These are phyloP conservation scores for Zarea fungicola DNA, from an alignment of 2,329 filamentous ascomycete species.

Conservation along the genomic window DNA sequence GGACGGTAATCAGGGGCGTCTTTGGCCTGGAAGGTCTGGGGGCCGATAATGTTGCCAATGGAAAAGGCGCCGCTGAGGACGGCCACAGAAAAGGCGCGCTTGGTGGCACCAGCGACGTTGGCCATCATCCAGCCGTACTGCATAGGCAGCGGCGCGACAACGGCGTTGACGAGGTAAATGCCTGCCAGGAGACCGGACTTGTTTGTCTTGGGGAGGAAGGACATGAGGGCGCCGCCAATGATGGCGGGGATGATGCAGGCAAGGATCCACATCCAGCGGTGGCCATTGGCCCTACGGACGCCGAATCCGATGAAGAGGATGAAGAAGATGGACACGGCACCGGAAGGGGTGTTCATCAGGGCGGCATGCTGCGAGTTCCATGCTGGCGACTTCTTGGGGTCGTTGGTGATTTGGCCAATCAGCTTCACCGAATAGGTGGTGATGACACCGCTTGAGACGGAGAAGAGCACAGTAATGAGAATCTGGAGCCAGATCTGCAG, in stretches of 20 bases:
- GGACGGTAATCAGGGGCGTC: conserved; percentile 32
- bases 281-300: conserved; percentile 29
- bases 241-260: conserved; percentile 43
- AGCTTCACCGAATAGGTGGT: conserved; percentile 11
- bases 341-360: conserved; percentile 11
- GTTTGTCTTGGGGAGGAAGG: conserved; percentile 42
- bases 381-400: neutral
- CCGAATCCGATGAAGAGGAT: conserved; percentile 32
- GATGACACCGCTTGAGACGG: conserved; percentile 26
- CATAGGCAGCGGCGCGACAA: conserved; percentile 39
- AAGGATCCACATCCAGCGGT: conserved; percentile 34
- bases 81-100: conserved; percentile 11
- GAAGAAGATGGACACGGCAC: conserved; percentile 12
- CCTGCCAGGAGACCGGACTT: conserved; percentile 41
- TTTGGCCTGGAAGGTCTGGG: conserved; percentile 30
- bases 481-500: conserved; percentile 11
- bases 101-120: conserved; percentile 33
- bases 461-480: conserved; percentile 14
- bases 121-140: conserved; percentile 40
- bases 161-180: conserved; percentile 47
- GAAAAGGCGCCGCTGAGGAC: conserved; percentile 23
- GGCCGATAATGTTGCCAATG: conserved; percentile 32
- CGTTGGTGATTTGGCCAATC: conserved; percentile 9
- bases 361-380: conserved; percentile 11
- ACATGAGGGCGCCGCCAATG: conserved; percentile 49